These are phyloP conservation scores for Talaromyces pinophilus DNA, from an alignment of 2,329 filamentous ascomycete genomes.

Conservation along the genomic window DNA sequence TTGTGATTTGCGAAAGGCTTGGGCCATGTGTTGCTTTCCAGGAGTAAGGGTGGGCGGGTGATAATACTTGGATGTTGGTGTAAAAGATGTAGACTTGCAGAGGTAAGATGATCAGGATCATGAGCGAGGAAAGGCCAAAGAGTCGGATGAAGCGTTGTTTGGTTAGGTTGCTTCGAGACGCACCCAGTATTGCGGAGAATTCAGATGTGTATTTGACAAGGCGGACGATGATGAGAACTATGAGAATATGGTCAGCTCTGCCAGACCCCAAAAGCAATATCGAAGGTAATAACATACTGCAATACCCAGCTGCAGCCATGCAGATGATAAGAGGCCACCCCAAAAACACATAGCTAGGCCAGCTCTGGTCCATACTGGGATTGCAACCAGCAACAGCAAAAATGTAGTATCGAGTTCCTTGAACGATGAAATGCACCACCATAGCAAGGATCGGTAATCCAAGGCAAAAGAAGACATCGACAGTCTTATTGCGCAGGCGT, in stretches of 20 bases:
- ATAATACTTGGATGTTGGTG: constrained; percentile 40
- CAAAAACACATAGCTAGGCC: constrained; percentile 57
- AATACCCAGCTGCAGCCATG: constrained; percentile 57
- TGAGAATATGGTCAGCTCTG: neutral
- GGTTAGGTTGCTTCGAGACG: constrained; percentile 53
- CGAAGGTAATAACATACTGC: constrained; percentile 48
- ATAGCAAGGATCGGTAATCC: constrained; percentile 58
- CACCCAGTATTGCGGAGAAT: constrained; percentile 58
- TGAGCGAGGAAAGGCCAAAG: constrained; percentile 51
- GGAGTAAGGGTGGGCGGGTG: constrained; percentile 49
- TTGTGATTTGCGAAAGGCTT: constrained; percentile 53
- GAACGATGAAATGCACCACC: constrained; percentile 60
- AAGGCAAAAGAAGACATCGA: constrained; percentile 60
- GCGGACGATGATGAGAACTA: constrained; percentile 62
- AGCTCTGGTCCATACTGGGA: constrained; percentile 56
- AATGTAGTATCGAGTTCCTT: constrained; percentile 60
- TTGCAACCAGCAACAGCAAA: constrained; percentile 61
- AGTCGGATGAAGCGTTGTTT: constrained; percentile 63
- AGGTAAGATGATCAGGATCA: constrained; percentile 59
- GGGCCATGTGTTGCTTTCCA: constrained; percentile 57
- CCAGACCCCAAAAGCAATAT: neutral
- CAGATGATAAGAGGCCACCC: constrained; percentile 61
- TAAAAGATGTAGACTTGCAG: constrained; percentile 55
- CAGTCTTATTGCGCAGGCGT: constrained; percentile 47
- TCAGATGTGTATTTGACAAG: constrained; percentile 61